Percentiles rank a stretch among this genome's conserved stretches.
Evolutionary conservation across 441 rosid genomes (phyloP).

Genomic region (Populus hybrid): DNA sequence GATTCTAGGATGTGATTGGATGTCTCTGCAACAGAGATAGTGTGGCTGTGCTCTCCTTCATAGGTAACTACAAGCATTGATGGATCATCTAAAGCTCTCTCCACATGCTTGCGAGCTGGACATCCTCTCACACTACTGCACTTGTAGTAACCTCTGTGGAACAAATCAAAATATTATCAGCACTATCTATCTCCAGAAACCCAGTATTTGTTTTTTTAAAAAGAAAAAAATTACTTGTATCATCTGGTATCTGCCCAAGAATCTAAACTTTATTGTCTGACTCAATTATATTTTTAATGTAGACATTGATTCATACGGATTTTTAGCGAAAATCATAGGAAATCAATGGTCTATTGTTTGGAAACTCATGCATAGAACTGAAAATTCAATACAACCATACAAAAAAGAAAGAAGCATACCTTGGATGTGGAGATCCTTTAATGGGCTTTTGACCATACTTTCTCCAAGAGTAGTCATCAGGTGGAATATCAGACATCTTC

Average conservation of each 20-base stretch:
- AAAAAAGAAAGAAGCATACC: slow-evolving; percentile 26
- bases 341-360: neutral
- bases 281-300: neutral
- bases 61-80: slow-evolving; percentile 80
- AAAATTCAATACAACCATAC: neutral
- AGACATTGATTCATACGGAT: neutral
- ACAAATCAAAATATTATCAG: neutral
- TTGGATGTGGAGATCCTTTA: slow-evolving; percentile 79
- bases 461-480: slow-evolving; percentile 78
- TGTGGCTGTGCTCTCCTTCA: slow-evolving; percentile 89
- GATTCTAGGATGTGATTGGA: slow-evolving; percentile 74
- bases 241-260: neutral
- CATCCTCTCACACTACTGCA: slow-evolving; percentile 94
- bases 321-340: neutral
- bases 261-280: neutral
- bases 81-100: slow-evolving; percentile 78
- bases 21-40: slow-evolving; percentile 55
- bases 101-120: slow-evolving; percentile 92
- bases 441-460: slow-evolving; percentile 78
- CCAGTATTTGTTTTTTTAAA: neutral
- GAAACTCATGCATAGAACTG: neutral
- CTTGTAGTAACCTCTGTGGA: slow-evolving; percentile 83
- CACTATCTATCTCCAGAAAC: neutral
- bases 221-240: no score
- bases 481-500: slow-evolving; percentile 71